Percentiles rank a stretch among this genome's conserved stretches.
Evolutionary conservation across 208 protist genomes (phyloP).

Genomic region (Trichomonas vaginalis): DNA sequence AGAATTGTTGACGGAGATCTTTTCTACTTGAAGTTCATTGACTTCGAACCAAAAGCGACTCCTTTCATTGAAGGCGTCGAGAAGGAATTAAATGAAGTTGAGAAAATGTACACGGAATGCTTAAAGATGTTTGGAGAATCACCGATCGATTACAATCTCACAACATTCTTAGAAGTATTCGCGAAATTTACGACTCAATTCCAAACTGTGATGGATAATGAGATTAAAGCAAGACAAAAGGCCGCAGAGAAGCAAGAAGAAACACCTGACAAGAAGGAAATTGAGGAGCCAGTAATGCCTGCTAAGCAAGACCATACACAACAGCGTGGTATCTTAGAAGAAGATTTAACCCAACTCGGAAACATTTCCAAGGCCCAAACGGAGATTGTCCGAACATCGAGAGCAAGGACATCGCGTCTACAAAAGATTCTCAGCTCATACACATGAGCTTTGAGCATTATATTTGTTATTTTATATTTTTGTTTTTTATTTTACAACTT

Average conservation of each 20-base stretch:
- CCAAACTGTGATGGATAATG: not conserved
- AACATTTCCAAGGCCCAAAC: too few species aligned
- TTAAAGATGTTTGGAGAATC: not conserved
- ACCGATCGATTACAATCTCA: not conserved
- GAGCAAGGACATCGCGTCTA: too few species aligned
- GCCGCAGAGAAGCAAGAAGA: not conserved
- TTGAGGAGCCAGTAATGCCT: too few species aligned
- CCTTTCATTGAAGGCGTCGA: not conserved
- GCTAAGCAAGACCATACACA: too few species aligned
- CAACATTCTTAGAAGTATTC: not conserved
- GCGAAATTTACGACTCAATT: not conserved
- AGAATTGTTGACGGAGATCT: not conserved
- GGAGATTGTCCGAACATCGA: too few species aligned
- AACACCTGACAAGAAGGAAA: not conserved
- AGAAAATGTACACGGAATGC: not conserved
- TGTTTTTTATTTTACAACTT: too few species aligned
- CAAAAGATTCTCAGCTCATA: too few species aligned
- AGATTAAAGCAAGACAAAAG: not conserved
- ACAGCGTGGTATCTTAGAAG: too few species aligned
- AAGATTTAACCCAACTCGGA: too few species aligned
- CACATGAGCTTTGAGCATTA: too few species aligned
- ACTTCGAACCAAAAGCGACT: not conserved
- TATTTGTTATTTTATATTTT: too few species aligned
- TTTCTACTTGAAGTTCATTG: not conserved
- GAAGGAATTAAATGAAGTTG: not conserved